Evolutionary conservation across 2,329 filamentous ascomycete species (phyloP).

Genomic region (Colletotrichum sublineola): DNA sequence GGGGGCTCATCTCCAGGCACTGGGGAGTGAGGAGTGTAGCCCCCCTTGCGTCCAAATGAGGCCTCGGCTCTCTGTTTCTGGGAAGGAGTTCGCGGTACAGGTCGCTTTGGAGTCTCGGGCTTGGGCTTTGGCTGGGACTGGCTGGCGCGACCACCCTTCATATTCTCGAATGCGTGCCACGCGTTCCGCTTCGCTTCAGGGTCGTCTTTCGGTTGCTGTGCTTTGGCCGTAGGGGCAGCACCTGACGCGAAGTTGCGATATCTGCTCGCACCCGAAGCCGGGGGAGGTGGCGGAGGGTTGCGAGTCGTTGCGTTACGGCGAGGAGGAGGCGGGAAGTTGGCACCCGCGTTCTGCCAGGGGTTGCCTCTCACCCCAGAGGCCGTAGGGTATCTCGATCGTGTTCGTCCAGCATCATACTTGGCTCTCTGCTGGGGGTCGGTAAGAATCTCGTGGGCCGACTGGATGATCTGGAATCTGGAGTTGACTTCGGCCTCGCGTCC

Average conservation of each 20-base stretch:
- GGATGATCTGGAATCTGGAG: constrained; percentile 86
- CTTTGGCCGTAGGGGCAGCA: constrained; percentile 59
- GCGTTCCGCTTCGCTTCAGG: constrained; percentile 58
- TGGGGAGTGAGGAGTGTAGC: constrained; percentile 64
- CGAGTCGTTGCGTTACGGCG: constrained; percentile 53
- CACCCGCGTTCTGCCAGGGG: constrained; percentile 65
- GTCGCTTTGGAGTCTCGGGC: constrained; percentile 50
- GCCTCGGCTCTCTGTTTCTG: constrained; percentile 68
- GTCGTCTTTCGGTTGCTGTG: constrained; percentile 47
- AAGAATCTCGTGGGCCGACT: constrained; percentile 84
- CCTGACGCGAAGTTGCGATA: constrained; percentile 60
- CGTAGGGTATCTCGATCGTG: constrained; percentile 56
- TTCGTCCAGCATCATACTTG: constrained; percentile 66
- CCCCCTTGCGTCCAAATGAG: constrained; percentile 66
- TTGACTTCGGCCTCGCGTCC: constrained; percentile 85
- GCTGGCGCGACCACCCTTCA: constrained; percentile 54
- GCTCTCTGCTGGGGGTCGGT: constrained; percentile 63
- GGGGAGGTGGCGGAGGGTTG: constrained; percentile 42
- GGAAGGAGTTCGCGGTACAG: constrained; percentile 64
- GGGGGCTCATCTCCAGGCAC: constrained; percentile 65
- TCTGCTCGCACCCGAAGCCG: constrained; percentile 58
- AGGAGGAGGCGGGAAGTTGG: constrained; percentile 66
- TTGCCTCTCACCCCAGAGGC: constrained; percentile 70
- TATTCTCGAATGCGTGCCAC: constrained; percentile 58
- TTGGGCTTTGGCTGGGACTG: constrained; percentile 48